Evolutionary conservation across 768 basidiomycete genomes (phyloP).

Genomic region (Dendrothele bispora): DNA sequence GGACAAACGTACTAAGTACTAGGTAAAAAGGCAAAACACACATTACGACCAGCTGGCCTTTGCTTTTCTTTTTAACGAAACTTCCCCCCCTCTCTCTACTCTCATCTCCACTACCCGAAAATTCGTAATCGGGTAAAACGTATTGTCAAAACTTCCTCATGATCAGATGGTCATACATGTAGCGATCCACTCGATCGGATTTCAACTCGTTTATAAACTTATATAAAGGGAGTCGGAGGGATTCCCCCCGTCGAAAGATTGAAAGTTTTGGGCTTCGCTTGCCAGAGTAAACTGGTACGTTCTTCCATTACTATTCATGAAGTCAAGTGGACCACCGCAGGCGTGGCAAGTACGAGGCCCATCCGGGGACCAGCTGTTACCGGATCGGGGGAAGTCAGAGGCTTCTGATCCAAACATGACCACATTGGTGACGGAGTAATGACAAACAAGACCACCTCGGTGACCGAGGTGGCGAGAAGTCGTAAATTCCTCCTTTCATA

Average conservation of each 20-base stretch:
- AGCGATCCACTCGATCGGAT: constrained; percentile 23
- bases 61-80: constrained; percentile 44
- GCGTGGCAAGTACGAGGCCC: too few species aligned
- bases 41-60: background rate
- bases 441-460: too few species aligned
- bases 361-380: too few species aligned
- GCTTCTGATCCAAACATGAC: too few species aligned
- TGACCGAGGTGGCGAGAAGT: too few species aligned
- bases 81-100: constrained; percentile 43
- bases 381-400: too few species aligned
- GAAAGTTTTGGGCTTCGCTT: constrained; percentile 18
- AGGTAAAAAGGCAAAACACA: background rate
- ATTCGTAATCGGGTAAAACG: constrained; percentile 34
- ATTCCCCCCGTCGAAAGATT: constrained; percentile 24
- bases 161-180: constrained; percentile 16
- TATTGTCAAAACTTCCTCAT: constrained; percentile 44
- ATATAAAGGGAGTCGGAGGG: too few species aligned
- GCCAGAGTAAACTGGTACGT: constrained; percentile 34
- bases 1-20: constrained; percentile 45
- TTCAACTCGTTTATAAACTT: constrained; percentile 43
- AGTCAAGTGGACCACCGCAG: too few species aligned
- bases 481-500: too few species aligned
- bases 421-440: too few species aligned
- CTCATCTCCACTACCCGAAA: constrained; percentile 34
- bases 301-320: too few species aligned